Base-by-base conservation (phyloP, 257 asterid species). In the Nemophila menziesii region DNA sequence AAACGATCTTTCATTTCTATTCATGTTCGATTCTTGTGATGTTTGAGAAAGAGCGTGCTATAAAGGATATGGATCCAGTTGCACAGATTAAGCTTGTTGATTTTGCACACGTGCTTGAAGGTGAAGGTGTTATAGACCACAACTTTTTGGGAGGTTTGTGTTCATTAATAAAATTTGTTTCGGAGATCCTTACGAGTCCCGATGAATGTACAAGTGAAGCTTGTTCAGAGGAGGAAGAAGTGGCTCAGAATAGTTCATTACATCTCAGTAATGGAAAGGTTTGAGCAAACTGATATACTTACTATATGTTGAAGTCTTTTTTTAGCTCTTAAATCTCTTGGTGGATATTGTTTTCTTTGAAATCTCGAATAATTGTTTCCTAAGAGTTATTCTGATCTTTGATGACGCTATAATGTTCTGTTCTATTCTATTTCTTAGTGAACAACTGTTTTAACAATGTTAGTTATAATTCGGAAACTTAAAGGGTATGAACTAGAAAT, bases 91-190 rank as follows among this genome's bases (percentile, higher is more conserved):
- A 73, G 62, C 70, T 87, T 9, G 70, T 87, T 42, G 97, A 87
- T 65, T 87, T 87, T 61, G 93, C 95, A 0, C 97, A 86, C 41
- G 97, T 82, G 44, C 57, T 27, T 12, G 92, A 74, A 56, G 92
- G 92, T 3, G 52, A 24, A 43, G 94, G 94, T 15, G 67, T 75
- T 5, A 74, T 82, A 22, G 97, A 82, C 49, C 97, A 86, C 48
- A 86, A 86, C 62, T 86, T 82, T 71, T 62, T 86, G 54, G 93
- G 96, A 12, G 87, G 96, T 40, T 79, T 86, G 19, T 86, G 93
- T 68, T 86, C 96, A 33, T 62, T 77, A 57, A 82, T 86, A 36
- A 86, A 82, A 69, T 70, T 86, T 66, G 64, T 82, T 19, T 68
- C 92, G 5, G 94, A 82, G 61, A 67, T 79, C 48, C 89, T 75